Evolutionary conservation across 805 yeast species (phyloP), one percentile per base, ranked within the genome.

Genomic region (Ogataea henricii): DNA sequence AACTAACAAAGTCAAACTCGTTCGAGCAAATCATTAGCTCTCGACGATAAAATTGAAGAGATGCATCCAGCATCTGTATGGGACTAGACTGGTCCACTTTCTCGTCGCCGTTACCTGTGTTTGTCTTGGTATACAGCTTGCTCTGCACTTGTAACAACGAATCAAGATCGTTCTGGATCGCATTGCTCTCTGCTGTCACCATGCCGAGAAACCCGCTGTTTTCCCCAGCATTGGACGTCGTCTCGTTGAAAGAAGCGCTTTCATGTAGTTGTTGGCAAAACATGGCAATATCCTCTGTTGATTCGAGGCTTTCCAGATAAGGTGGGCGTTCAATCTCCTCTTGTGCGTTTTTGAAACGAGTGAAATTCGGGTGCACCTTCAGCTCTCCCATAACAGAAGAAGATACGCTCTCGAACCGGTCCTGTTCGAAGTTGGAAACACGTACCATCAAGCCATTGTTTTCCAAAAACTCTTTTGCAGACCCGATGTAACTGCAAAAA

Each of bases 1-100:
- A 82, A 41, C 74, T 71, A 3, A 79, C 69, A 55, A 85, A 84
- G 41, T 82, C 85, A 32, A 81, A 66, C 58, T 84, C 89, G 60
- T 84, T 85, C 43, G 74, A 74, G 48, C 73, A 56, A 30, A 83
- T 67, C 46, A 83, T 60, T 13, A 83, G 65, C 56, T 85, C 88
- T 47, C 88, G 68, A 46, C 78, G 78, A 49, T 77, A 81, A 53
- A 73, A 81, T 32, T 76, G 76, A 12, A 58, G 30, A 5, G 53
- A 36, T 3, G 29, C 46, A 3, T 21, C 38, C 14, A 33, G 13
- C n/a, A 26, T 54, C 37, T 9, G 33, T 2, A 10, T 17, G 23
- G 16, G 14, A 12, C 14, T 16, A 6, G 20, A 13, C n/a, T 14
- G 25, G 8, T 26, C 33, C 3, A 14, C 2, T 29, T 39, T 18